A percentile compares a stretch with the other conserved stretches of the same genome.
Conservation (phyloP, 306 rosid species). For the Inga leiocalycina region DNA sequence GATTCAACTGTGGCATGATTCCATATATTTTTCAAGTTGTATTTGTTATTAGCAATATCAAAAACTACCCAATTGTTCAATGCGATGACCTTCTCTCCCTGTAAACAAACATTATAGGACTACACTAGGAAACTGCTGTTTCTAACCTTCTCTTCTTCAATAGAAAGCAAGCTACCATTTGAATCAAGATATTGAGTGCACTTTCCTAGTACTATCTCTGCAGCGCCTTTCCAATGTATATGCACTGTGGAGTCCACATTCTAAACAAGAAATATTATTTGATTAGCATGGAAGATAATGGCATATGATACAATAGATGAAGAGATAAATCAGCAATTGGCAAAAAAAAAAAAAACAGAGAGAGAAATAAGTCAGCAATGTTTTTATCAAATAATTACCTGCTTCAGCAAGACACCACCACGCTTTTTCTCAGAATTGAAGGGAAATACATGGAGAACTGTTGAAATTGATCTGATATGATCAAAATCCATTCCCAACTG, state of each 20-base stretch:
- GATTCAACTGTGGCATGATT: constrained; percentile 20
- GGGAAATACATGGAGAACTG: constrained; percentile 82
- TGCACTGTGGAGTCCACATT: constrained; percentile 71
- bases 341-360: too few species aligned
- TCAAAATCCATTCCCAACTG: constrained; percentile 95
- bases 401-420: constrained; percentile 94
- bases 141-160: constrained; percentile 71
- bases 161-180: constrained; percentile 61
- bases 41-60: constrained; percentile 23
- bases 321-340: constrained; percentile 25
- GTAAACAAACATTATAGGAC: constrained; percentile 32
- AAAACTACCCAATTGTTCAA: constrained; percentile 8
- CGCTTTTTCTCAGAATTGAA: constrained; percentile 98
- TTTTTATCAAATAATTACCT: constrained; percentile 49
- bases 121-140: constrained; percentile 16
- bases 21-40: constrained; percentile 23
- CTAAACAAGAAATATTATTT: constrained; percentile 26
- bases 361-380: constrained; percentile 25
- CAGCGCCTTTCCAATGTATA: constrained; percentile 99
- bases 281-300: constrained; percentile 23
- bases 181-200: constrained; percentile 75
- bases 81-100: constrained; percentile 30
- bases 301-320: constrained; percentile 27
- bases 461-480: constrained; percentile 60
- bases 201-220: constrained; percentile 78